Conservation (phyloP, 257 asterid species). For the Asclepias syriaca region DNA sequence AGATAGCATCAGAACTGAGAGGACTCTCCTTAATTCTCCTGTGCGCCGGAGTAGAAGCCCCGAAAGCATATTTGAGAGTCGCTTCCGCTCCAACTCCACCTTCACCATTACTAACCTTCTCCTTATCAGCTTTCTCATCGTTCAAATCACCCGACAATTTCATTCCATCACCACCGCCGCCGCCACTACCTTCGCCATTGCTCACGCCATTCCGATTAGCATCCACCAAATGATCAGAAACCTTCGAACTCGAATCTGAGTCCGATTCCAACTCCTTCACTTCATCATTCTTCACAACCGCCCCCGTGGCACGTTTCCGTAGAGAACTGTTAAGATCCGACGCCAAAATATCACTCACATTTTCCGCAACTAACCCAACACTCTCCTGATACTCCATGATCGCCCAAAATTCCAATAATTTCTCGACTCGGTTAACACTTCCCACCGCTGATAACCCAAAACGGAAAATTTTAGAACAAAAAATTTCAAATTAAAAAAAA, state of each 20-base stretch:
- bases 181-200: conserved; percentile 20
- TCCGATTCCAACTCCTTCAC: conserved; percentile 16
- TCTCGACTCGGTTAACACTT: neutral
- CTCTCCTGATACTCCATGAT: conserved; percentile 51
- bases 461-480: too few species aligned
- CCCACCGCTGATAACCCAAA: too few species aligned
- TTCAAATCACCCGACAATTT: conserved; percentile 13
- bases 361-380: conserved; percentile 28
- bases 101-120: conserved; percentile 29
- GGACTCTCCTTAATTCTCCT: conserved; percentile 84
- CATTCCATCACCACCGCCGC: conserved; percentile 20
- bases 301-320: conserved; percentile 40
- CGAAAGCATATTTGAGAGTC: conserved; percentile 42
- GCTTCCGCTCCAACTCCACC: conserved; percentile 30
- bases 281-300: conserved; percentile 16
- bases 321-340: conserved; percentile 25
- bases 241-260: conserved; percentile 12
- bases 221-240: conserved; percentile 11
- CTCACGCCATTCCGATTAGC: conserved; percentile 3
- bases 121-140: conserved; percentile 19
- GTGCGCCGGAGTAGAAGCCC: conserved; percentile 91
- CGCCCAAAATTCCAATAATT: conserved; percentile 32
- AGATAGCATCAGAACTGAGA: conserved; percentile 92
- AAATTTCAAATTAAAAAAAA: too few species aligned
- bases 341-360: neutral